A percentile compares a stretch with the other conserved stretches of the same genome.
Conservation (phyloP, 345 rosid genomes). For the Acer negundo region DNA sequence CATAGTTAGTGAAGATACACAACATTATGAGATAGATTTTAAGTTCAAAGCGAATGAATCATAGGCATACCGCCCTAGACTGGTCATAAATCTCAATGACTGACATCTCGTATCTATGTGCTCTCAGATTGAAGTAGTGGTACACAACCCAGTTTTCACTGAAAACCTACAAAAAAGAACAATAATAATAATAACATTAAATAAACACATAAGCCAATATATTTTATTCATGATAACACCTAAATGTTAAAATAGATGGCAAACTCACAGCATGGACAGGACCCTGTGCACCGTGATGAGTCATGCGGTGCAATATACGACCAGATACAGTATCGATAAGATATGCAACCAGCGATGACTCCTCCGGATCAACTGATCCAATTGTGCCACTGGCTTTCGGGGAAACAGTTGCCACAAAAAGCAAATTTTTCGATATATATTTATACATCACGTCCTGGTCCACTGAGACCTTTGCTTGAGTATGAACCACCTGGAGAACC, state of each 20-base stretch:
- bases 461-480: conserved; percentile 88
- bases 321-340: conserved; percentile 92
- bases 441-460: conserved; percentile 94
- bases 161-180: conserved; percentile 59
- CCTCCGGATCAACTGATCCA: conserved; percentile 91
- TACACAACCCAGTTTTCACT: conserved; percentile 99
- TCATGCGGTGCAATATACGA: conserved; percentile 86
- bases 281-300: conserved; percentile 93
- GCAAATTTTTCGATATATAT: conserved; percentile 80
- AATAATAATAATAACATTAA: neutral
- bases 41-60: neutral
- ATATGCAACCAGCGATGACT: conserved; percentile 77
- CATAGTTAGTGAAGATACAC: neutral
- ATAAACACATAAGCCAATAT: conserved; percentile 26
- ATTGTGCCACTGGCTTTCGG: conserved; percentile 86
- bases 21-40: neutral
- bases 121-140: conserved; percentile 97
- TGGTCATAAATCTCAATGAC: conserved; percentile 95
- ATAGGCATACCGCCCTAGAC: conserved; percentile 83
- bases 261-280: conserved; percentile 89
- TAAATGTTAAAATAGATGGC: conserved; percentile 18
- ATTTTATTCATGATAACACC: conserved; percentile 11
- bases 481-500: conserved; percentile 82
- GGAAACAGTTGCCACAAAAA: conserved; percentile 87
- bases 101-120: conserved; percentile 96